Conservation (phyloP, 768 basidiomycete species). For the Coprinellus aureogranulatus region DNA sequence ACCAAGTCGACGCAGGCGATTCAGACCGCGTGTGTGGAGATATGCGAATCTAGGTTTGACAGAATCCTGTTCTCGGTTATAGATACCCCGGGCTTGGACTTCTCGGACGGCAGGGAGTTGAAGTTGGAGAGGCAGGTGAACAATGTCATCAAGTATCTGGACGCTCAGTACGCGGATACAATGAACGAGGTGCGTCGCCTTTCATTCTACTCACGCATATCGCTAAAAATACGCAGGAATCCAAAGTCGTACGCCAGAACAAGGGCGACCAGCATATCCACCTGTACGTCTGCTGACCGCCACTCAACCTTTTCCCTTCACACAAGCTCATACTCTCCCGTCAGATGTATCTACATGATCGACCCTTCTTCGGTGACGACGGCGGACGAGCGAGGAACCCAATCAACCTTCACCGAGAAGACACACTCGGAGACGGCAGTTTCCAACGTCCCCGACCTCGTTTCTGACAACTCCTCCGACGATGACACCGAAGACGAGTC, state of each 20-base stretch:
- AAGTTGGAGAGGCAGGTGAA: constrained; percentile 79
- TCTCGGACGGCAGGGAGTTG: constrained; percentile 67
- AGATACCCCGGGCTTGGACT: constrained; percentile 85
- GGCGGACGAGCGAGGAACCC: constrained; percentile 46
- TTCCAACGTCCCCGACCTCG: constrained; percentile 53
- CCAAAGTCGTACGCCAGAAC: constrained; percentile 82
- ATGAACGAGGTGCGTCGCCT: constrained; percentile 69
- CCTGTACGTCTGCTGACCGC: constrained; percentile 49
- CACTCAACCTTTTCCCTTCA: constrained; percentile 5
- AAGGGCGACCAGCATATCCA: constrained; percentile 90
- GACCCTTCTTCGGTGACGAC: constrained; percentile 73
- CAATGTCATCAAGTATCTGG: constrained; percentile 71
- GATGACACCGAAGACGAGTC: constrained; percentile 34
- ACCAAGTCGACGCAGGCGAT: constrained; percentile 63
- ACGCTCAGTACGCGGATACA: constrained; percentile 79
- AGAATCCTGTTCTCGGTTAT: constrained; percentile 76
- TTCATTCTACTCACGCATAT: not conserved
- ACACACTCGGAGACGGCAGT: constrained; percentile 68
- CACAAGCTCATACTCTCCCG: constrained; percentile 12
- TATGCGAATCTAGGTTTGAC: constrained; percentile 81
- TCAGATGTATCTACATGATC: constrained; percentile 81
- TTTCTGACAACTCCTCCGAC: constrained; percentile 51
- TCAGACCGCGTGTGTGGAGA: constrained; percentile 71
- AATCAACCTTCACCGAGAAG: constrained; percentile 48
- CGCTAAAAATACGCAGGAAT: constrained; percentile 52